These are phyloP conservation scores for Volutella citrinella DNA, from an alignment of 2,329 filamentous ascomycete species.

Conservation along the genomic window DNA sequence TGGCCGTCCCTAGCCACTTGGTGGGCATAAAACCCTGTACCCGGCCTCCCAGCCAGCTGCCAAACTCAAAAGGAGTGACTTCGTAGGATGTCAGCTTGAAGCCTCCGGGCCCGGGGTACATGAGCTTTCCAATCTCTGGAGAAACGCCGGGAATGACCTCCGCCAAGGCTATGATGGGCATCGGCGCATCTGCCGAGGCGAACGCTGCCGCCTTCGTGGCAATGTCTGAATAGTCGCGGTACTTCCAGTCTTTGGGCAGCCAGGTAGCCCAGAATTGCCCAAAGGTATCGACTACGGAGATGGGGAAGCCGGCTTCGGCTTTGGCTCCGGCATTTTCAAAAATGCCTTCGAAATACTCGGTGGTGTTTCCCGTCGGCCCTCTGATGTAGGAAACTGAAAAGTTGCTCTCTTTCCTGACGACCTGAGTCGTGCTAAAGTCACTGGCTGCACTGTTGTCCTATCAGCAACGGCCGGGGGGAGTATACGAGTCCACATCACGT, in stretches of 20 bases:
- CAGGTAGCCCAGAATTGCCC: slow-evolving; percentile 27
- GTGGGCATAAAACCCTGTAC: slow-evolving; percentile 28
- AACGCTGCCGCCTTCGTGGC: slow-evolving; percentile 13
- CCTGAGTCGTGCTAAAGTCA: slow-evolving; percentile 19
- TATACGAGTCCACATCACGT: not conserved
- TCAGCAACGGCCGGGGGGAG: not conserved
- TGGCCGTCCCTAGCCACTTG: slow-evolving; percentile 25
- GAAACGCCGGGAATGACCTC: slow-evolving; percentile 28
- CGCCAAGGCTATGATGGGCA: slow-evolving; percentile 25
- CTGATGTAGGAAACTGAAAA: slow-evolving; percentile 19
- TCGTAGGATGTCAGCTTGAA: slow-evolving; percentile 32
- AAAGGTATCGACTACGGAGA: slow-evolving; percentile 24
- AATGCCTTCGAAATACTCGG: slow-evolving; percentile 11
- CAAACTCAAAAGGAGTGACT: slow-evolving; percentile 31
- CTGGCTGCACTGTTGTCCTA: slow-evolving; percentile 18
- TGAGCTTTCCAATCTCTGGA: slow-evolving; percentile 22
- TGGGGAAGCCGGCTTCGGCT: slow-evolving; percentile 20
- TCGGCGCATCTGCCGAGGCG: slow-evolving; percentile 19
- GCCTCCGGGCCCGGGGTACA: slow-evolving; percentile 26
- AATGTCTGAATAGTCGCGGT: slow-evolving; percentile 23
- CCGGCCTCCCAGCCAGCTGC: slow-evolving; percentile 27
- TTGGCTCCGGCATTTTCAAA: slow-evolving; percentile 22
- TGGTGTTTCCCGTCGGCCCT: slow-evolving; percentile 14
- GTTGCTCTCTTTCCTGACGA: slow-evolving; percentile 17
- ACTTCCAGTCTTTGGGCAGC: slow-evolving; percentile 13